Evolutionary conservation across 2,329 filamentous ascomycete species (phyloP).

Genomic region (Geosmithia morbida): DNA sequence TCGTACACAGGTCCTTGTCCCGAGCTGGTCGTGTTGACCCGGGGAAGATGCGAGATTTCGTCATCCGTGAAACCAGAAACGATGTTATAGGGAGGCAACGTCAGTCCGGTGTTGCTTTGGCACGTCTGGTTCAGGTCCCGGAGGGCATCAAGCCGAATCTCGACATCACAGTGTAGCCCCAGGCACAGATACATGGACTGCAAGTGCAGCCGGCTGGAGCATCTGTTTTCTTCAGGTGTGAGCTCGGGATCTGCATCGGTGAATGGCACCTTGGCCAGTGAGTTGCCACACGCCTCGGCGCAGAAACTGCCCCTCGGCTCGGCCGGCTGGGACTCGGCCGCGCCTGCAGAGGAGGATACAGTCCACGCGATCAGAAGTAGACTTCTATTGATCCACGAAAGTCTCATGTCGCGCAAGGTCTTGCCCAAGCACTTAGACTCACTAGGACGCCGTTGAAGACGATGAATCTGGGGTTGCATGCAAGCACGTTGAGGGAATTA

Average conservation of each 20-base stretch:
- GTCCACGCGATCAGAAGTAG: neutral
- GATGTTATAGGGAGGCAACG: conserved; percentile 19
- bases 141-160: conserved; percentile 10
- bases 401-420: neutral
- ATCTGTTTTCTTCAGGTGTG: neutral
- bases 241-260: conserved; percentile 11
- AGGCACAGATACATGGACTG: conserved; percentile 22
- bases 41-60: conserved; percentile 14
- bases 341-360: neutral
- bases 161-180: conserved; percentile 16
- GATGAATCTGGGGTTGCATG: neutral
- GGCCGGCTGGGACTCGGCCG: neutral
- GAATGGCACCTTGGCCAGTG: conserved; percentile 14
- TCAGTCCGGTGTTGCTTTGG: conserved; percentile 4
- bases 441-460: neutral
- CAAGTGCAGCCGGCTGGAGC: conserved; percentile 1
- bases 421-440: neutral
- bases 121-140: conserved; percentile 20
- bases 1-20: conserved; percentile 4
- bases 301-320: conserved; percentile 7
- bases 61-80: conserved; percentile 17
- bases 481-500: conserved; percentile 1
- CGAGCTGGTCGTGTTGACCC: conserved; percentile 13
- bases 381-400: neutral
- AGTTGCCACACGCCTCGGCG: conserved; percentile 16